Conservation (phyloP, 768 basidiomycete genomes). For the Termitomyces titanicus region DNA sequence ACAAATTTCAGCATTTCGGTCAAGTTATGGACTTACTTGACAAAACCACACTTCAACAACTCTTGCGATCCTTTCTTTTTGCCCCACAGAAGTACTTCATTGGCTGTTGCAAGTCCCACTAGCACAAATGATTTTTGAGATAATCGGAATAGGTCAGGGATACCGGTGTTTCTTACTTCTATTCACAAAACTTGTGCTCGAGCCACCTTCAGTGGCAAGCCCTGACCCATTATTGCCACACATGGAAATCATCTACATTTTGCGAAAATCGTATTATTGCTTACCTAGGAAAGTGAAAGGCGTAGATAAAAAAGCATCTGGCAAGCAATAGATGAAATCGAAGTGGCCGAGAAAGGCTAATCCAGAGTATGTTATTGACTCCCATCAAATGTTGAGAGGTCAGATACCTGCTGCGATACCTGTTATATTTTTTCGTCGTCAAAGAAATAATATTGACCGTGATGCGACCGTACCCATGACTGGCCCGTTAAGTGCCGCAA, state of each 20-base stretch:
- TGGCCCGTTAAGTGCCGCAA: constrained; percentile 72
- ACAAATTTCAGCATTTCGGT: not conserved
- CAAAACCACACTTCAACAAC: constrained; percentile 55
- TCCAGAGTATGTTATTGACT: not conserved
- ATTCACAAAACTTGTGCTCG: constrained; percentile 67
- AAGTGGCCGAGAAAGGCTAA: constrained; percentile 68
- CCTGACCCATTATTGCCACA: constrained; percentile 31
- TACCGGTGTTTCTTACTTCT: constrained; percentile 39
- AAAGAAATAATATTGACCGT: not conserved
- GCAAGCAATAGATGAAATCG: constrained; percentile 69
- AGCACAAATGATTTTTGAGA: not conserved
- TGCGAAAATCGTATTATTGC: constrained; percentile 19
- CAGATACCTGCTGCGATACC: constrained; percentile 62
- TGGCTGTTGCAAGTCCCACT: constrained; percentile 71
- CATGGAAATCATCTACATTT: constrained; percentile 4
- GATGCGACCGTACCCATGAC: constrained; percentile 54
- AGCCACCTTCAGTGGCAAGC: constrained; percentile 64
- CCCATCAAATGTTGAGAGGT: not conserved
- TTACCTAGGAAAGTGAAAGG: constrained; percentile 63
- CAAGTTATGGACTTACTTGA: constrained; percentile 47
- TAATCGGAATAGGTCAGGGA: not conserved
- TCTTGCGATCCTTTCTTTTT: constrained; percentile 61
- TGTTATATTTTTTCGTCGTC: constrained; percentile 18
- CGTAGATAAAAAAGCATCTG: constrained; percentile 56
- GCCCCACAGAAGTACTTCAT: constrained; percentile 69